phyloP scores from a whole-genome alignment of 345 rosid genomes.

The Rhizophora apiculata region DNA sequence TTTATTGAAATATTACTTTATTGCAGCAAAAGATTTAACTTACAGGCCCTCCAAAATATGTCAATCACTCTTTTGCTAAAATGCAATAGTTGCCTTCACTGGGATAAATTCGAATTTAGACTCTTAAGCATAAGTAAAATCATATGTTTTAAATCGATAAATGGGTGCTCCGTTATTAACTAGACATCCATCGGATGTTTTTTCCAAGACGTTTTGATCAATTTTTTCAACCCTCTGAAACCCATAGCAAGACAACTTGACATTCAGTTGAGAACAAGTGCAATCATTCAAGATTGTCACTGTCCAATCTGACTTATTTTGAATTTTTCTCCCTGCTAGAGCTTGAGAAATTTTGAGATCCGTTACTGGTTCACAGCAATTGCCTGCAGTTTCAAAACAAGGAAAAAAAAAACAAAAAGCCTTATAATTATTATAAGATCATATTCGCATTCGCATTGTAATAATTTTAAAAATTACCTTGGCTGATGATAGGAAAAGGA shows the following conservation, averaged over 20 bases:
- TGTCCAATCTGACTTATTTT: conserved; percentile 13
- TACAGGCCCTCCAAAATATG: too few relatives aligned
- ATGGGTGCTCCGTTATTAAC: conserved; percentile 12
- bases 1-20: too few relatives aligned
- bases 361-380: conserved; percentile 1
- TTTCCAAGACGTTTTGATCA: conserved; percentile 17
- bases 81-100: not conserved
- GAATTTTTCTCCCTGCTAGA: not conserved
- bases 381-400: conserved; percentile 8
- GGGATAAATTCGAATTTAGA: conserved; percentile 2
- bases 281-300: conserved; percentile 21
- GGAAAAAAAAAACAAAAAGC: too few relatives aligned
- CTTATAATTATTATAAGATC: too few relatives aligned
- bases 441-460: too few relatives aligned
- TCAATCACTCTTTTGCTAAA: not conserved
- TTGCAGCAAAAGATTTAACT: too few relatives aligned
- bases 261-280: not conserved
- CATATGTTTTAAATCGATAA: not conserved
- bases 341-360: conserved; percentile 15
- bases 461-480: not conserved
- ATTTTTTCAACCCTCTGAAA: conserved; percentile 9
- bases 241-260: conserved; percentile 17
- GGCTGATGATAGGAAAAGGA: not conserved
- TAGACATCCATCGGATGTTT: conserved; percentile 6
- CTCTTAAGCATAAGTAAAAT: conserved; percentile 22